These are phyloP conservation scores for Populus hybrid DNA, from an alignment of 441 rosid species.

Conservation along the genomic window DNA sequence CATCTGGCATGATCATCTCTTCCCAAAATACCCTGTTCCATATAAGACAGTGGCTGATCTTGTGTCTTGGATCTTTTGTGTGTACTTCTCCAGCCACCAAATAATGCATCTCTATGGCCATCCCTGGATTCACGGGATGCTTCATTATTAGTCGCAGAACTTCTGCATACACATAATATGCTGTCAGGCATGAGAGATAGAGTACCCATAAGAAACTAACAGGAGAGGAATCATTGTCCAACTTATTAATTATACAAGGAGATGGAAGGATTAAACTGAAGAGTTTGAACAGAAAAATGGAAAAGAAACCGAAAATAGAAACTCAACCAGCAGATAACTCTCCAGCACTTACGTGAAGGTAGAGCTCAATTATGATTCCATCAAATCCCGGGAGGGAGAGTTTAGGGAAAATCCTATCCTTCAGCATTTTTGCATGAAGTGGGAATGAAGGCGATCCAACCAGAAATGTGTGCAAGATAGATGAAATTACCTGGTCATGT, in stretches of 20 bases:
- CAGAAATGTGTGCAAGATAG: background rate
- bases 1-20: conserved; percentile 32
- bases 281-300: background rate
- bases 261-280: background rate
- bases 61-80: conserved; percentile 26
- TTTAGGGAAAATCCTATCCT: background rate
- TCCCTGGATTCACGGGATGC: conserved; percentile 28
- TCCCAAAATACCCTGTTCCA: background rate
- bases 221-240: background rate
- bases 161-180: conserved; percentile 25
- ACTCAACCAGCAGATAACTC: background rate
- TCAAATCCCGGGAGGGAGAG: background rate
- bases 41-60: conserved; percentile 15
- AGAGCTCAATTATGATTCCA: background rate
- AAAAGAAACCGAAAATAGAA: background rate
- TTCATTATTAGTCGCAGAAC: conserved; percentile 22
- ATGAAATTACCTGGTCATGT: conserved; percentile 44
- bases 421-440: background rate
- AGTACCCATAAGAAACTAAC: conserved; percentile 8
- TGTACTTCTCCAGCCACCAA: conserved; percentile 64
- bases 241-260: background rate
- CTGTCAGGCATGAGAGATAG: background rate
- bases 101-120: conserved; percentile 28
- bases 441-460: background rate
- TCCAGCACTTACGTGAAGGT: background rate